These are phyloP conservation scores for Metschnikowia cerradonensis DNA, from an alignment of 805 yeast species.

Conservation along the genomic window DNA sequence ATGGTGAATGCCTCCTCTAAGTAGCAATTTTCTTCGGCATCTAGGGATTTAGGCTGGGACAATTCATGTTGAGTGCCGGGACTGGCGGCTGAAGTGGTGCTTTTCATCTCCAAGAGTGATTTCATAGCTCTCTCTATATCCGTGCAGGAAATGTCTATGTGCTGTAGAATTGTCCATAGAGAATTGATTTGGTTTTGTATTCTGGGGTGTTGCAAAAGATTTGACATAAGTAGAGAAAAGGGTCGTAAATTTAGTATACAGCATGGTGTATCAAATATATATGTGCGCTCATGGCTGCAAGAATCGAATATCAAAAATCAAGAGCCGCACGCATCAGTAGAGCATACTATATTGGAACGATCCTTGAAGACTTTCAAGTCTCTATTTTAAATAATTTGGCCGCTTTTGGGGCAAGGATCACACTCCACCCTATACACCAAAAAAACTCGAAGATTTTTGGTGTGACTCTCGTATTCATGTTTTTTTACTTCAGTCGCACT, in stretches of 20 bases:
- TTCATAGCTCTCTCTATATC: constrained; percentile 1
- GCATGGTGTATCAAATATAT: neutral
- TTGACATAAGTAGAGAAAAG: neutral
- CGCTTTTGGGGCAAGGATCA: too few relatives aligned
- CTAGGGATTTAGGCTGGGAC: neutral
- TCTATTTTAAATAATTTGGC: too few relatives aligned
- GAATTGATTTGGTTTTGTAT: neutral
- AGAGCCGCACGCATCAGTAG: too few relatives aligned
- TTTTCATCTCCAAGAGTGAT: neutral
- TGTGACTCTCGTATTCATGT: too few relatives aligned
- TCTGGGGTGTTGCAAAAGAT: neutral
- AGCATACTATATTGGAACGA: too few relatives aligned
- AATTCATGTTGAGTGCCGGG: neutral
- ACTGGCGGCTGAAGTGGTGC: neutral
- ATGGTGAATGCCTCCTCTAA: neutral
- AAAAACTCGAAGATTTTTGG: too few relatives aligned
- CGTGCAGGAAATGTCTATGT: neutral
- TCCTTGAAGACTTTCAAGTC: too few relatives aligned
- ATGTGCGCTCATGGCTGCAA: neutral
- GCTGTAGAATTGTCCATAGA: neutral
- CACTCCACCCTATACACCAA: too few relatives aligned
- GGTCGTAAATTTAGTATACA: neutral
- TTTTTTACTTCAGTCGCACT: too few relatives aligned
- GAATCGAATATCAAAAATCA: neutral
- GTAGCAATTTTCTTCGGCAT: neutral